Evolutionary conservation across 345 rosid genomes (phyloP).

Genomic region (Eutrema yunnanense): DNA sequence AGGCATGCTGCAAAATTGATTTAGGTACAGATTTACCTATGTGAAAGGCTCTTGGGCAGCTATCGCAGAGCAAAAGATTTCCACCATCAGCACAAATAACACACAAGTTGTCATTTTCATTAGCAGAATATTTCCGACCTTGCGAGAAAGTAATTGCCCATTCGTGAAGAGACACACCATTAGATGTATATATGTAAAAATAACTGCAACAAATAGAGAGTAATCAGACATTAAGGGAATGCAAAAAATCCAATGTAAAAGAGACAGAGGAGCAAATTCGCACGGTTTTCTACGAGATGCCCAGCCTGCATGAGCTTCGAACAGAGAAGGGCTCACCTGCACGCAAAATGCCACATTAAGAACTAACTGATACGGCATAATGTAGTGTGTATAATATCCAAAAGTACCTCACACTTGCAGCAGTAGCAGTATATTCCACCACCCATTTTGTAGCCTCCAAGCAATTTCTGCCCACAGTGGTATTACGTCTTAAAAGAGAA

Average conservation of each 20-base stretch:
- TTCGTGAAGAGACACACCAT: slow-evolving; percentile 98
- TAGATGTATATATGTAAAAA: slow-evolving; percentile 85
- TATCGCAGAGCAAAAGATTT: slow-evolving; percentile 86
- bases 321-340: slow-evolving; percentile 95
- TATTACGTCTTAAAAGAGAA: slow-evolving; percentile 28
- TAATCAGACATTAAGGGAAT: neutral
- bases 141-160: slow-evolving; percentile 79
- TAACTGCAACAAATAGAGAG: slow-evolving; percentile 51
- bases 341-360: slow-evolving; percentile 19
- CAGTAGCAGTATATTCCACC: slow-evolving; percentile 78
- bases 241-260: neutral
- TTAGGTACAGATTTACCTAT: slow-evolving; percentile 45
- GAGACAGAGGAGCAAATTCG: slow-evolving; percentile 27
- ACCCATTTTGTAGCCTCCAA: slow-evolving; percentile 84
- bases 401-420: slow-evolving; percentile 82
- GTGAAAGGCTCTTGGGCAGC: slow-evolving; percentile 97
- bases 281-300: slow-evolving; percentile 95
- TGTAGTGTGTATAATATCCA: slow-evolving; percentile 21
- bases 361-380: slow-evolving; percentile 1
- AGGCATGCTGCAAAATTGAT: slow-evolving; percentile 6
- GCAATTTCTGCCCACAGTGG: slow-evolving; percentile 68
- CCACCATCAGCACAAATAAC: slow-evolving; percentile 96
- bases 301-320: slow-evolving; percentile 99
- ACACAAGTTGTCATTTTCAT: slow-evolving; percentile 80
- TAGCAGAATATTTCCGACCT: slow-evolving; percentile 62